Base-by-base conservation (phyloP, 129 eudicot species). In the Logfia minima region DNA sequence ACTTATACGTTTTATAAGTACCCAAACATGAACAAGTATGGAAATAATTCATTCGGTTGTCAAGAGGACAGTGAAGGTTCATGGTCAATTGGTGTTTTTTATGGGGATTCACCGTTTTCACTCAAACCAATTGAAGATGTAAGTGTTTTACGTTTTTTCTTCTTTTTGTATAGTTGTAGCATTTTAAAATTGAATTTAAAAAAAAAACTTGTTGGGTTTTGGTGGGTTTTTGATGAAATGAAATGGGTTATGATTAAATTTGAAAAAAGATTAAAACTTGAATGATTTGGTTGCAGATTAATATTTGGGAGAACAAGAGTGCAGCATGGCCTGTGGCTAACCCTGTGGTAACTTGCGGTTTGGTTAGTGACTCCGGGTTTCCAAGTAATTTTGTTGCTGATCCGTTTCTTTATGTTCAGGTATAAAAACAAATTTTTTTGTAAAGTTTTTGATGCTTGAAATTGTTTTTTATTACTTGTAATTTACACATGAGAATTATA, bases 381-480 rank as follows among this genome's bases (percentile, higher is more conserved):
- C 95, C 98, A 18, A 88, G 95, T 74, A 93, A 90, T 80, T 93
- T 93, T 84, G 98, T 93, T 74, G 98, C 98, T 56, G 98, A 93
- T 66, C 98, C 98, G 24, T 93, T 93, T 81, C 92, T 93, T 26
- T 93, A 85, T 84, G 75, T 77, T 48, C 86, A 93, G 92, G 98
- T 90, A 81, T n/a, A 75, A 79, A 48, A 3, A 3, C 55, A 48
- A 48, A 3, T 11, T 3, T 48, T 48, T 13, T 14, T 48, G 55
- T 14, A 48, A 48, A 3, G 18, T 67, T 67, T 53, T 67, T 26
- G 21, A 29, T 37, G 22, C 23, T 18, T 35, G 63, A 48, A 75
- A 26, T 59, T 58, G 19, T 39, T 24, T 56, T 41, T 58, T 19
- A 26, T 7, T 41, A 67, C 31, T 58, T 32, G 17, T 23, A 3